A percentile compares a stretch with the other conserved stretches of the same genome.
These are phyloP conservation scores for Sonneratia caseolaris DNA, from an alignment of 345 rosid species.

Conservation along the genomic window DNA sequence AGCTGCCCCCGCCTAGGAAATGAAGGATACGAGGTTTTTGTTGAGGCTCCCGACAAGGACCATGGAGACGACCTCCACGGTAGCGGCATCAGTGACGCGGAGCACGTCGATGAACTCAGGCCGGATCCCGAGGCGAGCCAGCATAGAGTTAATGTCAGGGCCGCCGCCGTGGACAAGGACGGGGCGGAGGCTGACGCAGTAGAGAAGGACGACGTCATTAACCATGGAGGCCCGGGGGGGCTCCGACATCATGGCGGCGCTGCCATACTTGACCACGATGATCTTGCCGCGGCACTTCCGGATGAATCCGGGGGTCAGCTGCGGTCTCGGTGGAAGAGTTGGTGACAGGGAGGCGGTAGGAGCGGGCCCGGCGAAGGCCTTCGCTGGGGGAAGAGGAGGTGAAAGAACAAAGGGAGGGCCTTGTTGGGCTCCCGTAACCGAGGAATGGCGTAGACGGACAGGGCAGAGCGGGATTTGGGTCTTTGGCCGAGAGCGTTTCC, in stretches of 20 bases:
- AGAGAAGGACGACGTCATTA: slow-evolving; percentile 65
- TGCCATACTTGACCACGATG: slow-evolving; percentile 85
- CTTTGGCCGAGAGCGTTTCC: slow-evolving; percentile 4
- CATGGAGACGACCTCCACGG: slow-evolving; percentile 97
- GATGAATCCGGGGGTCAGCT: slow-evolving; percentile 27
- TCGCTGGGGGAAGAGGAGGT: not conserved
- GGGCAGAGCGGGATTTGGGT: not conserved
- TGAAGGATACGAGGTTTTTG: slow-evolving; percentile 64
- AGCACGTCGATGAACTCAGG: slow-evolving; percentile 74
- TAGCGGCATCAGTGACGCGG: slow-evolving; percentile 74
- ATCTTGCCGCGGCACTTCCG: slow-evolving; percentile 87
- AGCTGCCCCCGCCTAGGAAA: slow-evolving; percentile 76
- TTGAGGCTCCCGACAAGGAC: slow-evolving; percentile 82
- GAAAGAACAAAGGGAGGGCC: not conserved
- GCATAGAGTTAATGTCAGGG: slow-evolving; percentile 75
- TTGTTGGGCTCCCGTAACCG: not conserved
- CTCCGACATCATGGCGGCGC: slow-evolving; percentile 86
- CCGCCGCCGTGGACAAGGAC: slow-evolving; percentile 93
- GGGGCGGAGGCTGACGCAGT: slow-evolving; percentile 86
- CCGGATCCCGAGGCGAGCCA: slow-evolving; percentile 49
- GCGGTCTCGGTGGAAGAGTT: slow-evolving; percentile 3
- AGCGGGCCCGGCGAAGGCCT: not conserved
- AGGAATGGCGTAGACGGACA: slow-evolving; percentile 1
- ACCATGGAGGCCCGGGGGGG: slow-evolving; percentile 65
- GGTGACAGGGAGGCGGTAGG: slow-evolving; percentile 2